Base-by-base conservation (phyloP, 108 stramenopile genomes). In the Phaeodactylum tricornutum region DNA sequence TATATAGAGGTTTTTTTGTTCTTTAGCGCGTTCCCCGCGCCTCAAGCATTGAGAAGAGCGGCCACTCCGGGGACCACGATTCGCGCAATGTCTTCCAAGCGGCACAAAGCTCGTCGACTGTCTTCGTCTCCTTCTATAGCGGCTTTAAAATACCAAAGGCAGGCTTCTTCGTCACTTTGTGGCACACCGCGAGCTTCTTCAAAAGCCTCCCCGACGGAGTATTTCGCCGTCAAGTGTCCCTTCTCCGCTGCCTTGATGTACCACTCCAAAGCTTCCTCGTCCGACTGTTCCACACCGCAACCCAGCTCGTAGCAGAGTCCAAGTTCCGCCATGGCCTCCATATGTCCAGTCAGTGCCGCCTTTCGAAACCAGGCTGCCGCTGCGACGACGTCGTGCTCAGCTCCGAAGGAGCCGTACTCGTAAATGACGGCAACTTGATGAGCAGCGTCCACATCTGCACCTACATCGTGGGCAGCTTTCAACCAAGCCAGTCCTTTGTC, bases 141-240 rank as follows among this genome's bases (percentile, higher is more conserved):
- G 6, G 89, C 89, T 11, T 74, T 67, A 58, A 80, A 79, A 66
- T 86, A 91, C 89, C 89, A 91, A 12, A 91, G 50, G 35, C 84
- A 86, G 2, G 89, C 89, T 55, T 91, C 89, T 44, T 73, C 74
- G 36, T 84, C 74, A 43, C 77, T 78, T 38, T 80, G 75, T 0
- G 75, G 84, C 0, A 91, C 82, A 21, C 79, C 79, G 0, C 89
- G 61, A 2, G 84, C 89, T 50, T 86, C 84, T 55, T 91, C 89
- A 43, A 76, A 87, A 26, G 72, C 72, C 63, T 91, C 89, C 3
- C 80, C 89, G 4, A 91, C 84, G 17, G 71, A 71, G 42, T 64
- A 91, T 46, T 91, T 83, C 30, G 77, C 55, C 0, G 77, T 74
- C 1, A 62, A 61, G 40, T 82, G 75, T 30, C 89, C 89, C 2